Base-by-base conservation (phyloP, 768 basidiomycete genomes). In the Amyloporia xantha region DNA sequence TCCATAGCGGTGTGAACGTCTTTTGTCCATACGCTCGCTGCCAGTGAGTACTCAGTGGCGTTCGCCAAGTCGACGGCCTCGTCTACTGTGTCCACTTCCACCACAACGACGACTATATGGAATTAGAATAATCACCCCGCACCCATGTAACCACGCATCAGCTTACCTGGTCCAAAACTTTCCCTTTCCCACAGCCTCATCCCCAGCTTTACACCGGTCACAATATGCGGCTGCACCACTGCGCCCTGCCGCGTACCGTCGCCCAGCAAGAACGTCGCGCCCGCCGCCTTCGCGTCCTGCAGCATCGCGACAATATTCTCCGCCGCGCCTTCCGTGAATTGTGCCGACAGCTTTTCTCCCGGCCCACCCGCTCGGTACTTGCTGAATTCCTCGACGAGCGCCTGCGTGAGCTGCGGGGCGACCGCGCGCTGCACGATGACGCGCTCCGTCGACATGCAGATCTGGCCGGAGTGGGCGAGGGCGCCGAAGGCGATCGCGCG, bases 401-500 rank as follows among this genome's bases (percentile, higher is more conserved):
- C 47, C 11, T 25, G 3, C 11, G 4, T 21, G 30, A 30, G 20
- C 24, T 15, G 19, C 4, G 38, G 47, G 15, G 47, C 47, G 28
- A 37, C 44, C n/a, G 15, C 19, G 38, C 27, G 38, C 26, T 39
- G 26, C 4, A 41, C 47, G 24, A 48, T 40, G 17, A 79, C 72
- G 9, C 78, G 73, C 55, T 77, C 76, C 7, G 77, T 74, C 1
- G 78, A 77, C 76, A 81, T 78, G 64, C 78, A 81, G 36, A 79
- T 67, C 62, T 79, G 77, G 1, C 79, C 78, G 12, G 74, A 76
- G 55, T 75, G 66, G 0, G 68, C 42, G 55, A 78, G 66, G 3
- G 76, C 68, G 15, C 72, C 72, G 25, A 55, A 67, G 0, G 68
- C 68, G 40, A 78, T 73, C 1, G 68, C 70, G 44, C 74, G 74